A percentile compares a stretch with the other conserved stretches of the same genome.
Evolutionary conservation across 2,329 filamentous ascomycete species (phyloP).

Genomic region (Thermothelomyces thermophilus): DNA sequence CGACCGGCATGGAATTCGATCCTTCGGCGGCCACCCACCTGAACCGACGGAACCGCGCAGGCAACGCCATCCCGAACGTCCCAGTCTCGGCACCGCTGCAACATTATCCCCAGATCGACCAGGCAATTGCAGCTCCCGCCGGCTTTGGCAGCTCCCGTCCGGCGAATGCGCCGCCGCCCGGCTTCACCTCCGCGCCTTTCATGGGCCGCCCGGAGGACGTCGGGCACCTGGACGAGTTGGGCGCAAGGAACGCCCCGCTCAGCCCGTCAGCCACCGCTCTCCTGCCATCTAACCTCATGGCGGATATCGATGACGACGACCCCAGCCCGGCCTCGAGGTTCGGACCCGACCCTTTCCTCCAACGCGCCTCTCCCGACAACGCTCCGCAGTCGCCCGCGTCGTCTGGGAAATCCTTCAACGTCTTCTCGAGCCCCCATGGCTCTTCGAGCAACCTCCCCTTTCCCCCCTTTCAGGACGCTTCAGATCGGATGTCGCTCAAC

Average conservation of each 20-base stretch:
- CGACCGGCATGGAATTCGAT: constrained; percentile 44
- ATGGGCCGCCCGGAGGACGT: constrained; percentile 41
- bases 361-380: constrained; percentile 32
- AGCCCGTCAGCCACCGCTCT: constrained; percentile 71
- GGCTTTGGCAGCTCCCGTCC: constrained; percentile 42
- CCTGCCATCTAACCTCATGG: constrained; percentile 61
- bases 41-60: constrained; percentile 43
- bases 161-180: constrained; percentile 37
- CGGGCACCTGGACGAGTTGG: constrained; percentile 51
- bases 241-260: constrained; percentile 58
- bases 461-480: constrained; percentile 41
- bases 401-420: constrained; percentile 49
- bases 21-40: constrained; percentile 35
- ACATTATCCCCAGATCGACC: constrained; percentile 36
- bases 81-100: constrained; percentile 31
- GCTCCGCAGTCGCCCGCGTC: constrained; percentile 56
- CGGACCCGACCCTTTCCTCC: constrained; percentile 32
- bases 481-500: constrained; percentile 39
- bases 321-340: constrained; percentile 35
- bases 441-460: constrained; percentile 54
- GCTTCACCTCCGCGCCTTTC: constrained; percentile 49
- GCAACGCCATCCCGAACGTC: constrained; percentile 40
- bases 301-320: constrained; percentile 59
- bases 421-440: constrained; percentile 55
- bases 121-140: constrained; percentile 31